Evolutionary conservation across 2,329 filamentous ascomycete species (phyloP), one percentile per base, ranked within the genome.

Genomic region (Calonectria multiphialidica): DNA sequence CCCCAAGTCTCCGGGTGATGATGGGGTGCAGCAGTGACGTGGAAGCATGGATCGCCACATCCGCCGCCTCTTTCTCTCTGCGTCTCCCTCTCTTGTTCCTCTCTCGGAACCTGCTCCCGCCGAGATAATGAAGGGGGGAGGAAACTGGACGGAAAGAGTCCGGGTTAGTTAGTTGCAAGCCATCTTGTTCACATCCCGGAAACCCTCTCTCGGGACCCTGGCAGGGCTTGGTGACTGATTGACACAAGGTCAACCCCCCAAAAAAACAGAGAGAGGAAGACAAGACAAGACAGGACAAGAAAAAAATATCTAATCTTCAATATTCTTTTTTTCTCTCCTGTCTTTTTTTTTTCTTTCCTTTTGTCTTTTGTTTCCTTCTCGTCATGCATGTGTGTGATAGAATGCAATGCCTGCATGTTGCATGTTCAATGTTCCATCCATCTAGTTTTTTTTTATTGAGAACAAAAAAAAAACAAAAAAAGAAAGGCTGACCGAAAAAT

Each of bases 1-100:
- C n/a, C n/a, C 33, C 53, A 59, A 40, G 35, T 59, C 53, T 59
- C 53, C 25, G 53, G n/a, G 33, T 59, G 33, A 57, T 57, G 53
- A 33, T 33, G n/a, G n/a, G n/a, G n/a, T n/a, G n/a, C n/a, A n/a
- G 53, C 53, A 3, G 33, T 57, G 53, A 59, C 53, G 53, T 42
- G 33, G 33, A 30, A n/a, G 44, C n/a, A 28, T 49, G 45, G 12
- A 13, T 13, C 45, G 21, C 21, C 40, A 15, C 33, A n/a, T 33
- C 30, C n/a, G 53, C 33, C 53, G 33, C 47, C 47, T 16, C 47
- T 5, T n/a, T 44, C 25, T 37, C 25, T 53, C 25, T 12, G n/a
- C 16, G 9, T 33, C 25, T 53, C n/a, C n/a, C 28, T 44, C 21
- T n/a, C 35, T 21, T 8, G 6, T 23, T 57, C 33, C 33, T 35